Percentiles rank a stretch among this genome's conserved stretches.
phyloP scores from a whole-genome alignment of 768 basidiomycete genomes.

The Agaricus blazei region DNA sequence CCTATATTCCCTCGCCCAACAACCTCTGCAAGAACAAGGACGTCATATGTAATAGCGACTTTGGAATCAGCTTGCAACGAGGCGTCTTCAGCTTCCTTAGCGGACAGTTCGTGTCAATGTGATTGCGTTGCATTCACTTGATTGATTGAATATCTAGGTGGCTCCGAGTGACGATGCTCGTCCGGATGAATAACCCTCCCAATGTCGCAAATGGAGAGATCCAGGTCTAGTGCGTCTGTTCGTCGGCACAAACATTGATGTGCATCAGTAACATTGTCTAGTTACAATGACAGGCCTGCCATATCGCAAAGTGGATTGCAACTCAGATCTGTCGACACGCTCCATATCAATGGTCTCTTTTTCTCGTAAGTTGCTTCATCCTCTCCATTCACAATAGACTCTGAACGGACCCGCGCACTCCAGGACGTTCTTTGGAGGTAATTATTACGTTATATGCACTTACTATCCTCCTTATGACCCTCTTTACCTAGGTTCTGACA shows the following conservation, averaged over 20 bases:
- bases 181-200: conserved; percentile 70
- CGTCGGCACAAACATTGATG: neutral
- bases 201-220: conserved; percentile 72
- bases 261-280: conserved; percentile 18
- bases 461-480: conserved; percentile 8
- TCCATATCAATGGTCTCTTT: conserved; percentile 65
- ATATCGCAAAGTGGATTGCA: conserved; percentile 58
- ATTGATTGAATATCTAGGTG: conserved; percentile 36
- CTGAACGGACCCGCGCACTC: neutral
- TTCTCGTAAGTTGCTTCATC: conserved; percentile 55
- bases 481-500: conserved; percentile 45
- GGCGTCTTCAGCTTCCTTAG: conserved; percentile 57
- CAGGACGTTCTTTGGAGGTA: conserved; percentile 82
- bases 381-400: neutral
- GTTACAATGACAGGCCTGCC: conserved; percentile 66
- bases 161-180: conserved; percentile 67
- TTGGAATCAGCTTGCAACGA: conserved; percentile 70
- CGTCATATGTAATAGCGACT: conserved; percentile 68
- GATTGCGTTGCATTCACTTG: no score
- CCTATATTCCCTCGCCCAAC: conserved; percentile 68
- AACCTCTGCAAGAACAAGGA: conserved; percentile 48
- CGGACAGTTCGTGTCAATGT: conserved; percentile 48
- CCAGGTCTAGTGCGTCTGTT: conserved; percentile 52
- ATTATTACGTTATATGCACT: conserved; percentile 1
- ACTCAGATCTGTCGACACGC: conserved; percentile 47